Conservation (phyloP, 306 rosid genomes). For the Cicer pinnatifidum region DNA sequence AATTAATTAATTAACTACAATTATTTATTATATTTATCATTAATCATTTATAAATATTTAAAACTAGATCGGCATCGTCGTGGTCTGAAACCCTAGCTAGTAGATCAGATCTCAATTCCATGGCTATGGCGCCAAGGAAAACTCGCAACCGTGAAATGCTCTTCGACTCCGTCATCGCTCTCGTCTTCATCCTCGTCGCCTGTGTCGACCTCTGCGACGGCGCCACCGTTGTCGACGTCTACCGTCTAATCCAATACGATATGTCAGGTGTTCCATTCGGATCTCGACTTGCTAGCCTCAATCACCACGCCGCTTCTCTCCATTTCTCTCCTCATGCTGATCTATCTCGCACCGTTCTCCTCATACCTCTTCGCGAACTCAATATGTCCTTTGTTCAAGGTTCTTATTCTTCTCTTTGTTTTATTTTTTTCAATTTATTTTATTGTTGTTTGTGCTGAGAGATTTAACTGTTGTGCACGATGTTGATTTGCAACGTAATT, state of each 20-base stretch:
- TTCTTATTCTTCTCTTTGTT: constrained; percentile 23
- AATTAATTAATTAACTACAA: not conserved
- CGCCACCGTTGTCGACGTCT: constrained; percentile 95
- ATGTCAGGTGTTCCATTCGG: constrained; percentile 87
- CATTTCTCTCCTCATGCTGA: constrained; percentile 82
- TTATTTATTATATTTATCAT: not conserved
- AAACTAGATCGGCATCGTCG: constrained; percentile 33
- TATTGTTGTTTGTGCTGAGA: not conserved
- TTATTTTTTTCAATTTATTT: not conserved
- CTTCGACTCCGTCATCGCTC: constrained; percentile 78
- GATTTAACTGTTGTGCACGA: constrained; percentile 11
- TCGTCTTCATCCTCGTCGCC: constrained; percentile 73
- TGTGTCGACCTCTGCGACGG: constrained; percentile 95
- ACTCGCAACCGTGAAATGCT: constrained; percentile 60
- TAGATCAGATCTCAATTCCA: constrained; percentile 45
- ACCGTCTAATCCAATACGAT: constrained; percentile 92
- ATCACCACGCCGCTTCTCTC: constrained; percentile 88
- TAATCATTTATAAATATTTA: constrained; percentile 2
- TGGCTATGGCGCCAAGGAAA: constrained; percentile 55
- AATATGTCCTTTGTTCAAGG: constrained; percentile 80
- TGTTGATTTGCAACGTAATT: constrained; percentile 8
- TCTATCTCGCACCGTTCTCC: constrained; percentile 93
- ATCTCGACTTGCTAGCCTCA: constrained; percentile 91
- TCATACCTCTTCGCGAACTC: constrained; percentile 84
- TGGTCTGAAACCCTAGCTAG: constrained; percentile 50